Base-by-base conservation (phyloP, 2,329 filamentous ascomycete species). In the Ophiosphaerella herpotricha region DNA sequence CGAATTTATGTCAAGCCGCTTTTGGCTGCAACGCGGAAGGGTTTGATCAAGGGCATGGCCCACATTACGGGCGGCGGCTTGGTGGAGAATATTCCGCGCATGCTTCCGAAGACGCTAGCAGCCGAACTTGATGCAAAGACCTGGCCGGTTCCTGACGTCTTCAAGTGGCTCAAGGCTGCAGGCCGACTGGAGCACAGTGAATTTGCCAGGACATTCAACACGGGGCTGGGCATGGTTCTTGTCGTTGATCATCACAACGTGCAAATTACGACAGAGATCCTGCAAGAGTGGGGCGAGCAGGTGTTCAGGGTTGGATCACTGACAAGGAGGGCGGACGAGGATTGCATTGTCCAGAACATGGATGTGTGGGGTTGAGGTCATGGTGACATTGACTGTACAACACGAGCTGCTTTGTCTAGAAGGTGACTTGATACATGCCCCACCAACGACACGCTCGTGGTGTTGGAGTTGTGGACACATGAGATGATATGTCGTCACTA, bases 51-150 rank as follows among this genome's bases (percentile, higher is more conserved):
- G 78, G 94, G 94, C 45, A 88, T 97, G 73, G 89, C 94, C 9
- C 94, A 99, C 76, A 97, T 99, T 77, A 99, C 94, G 0, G 94
- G 94, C 43, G 94, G 94, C 54, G 94, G 94, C 9, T 82, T 99
- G 16, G 80, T 88, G 14, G 94, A 99, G 76, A 99, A 99, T 73
- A 88, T 99, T 23, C 94, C 94, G 26, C 87, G 94, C 58, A 96
- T 96, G 89, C 81, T 99, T 14, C 94, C 94, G 1, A 74, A 82
- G 31, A 79, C 86, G 39, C 83, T 99, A 5, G 83, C 88, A 1
- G 93, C 91, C 2, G 85, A 91, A 69, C 85, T 99, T 47, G 88
- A 96, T 64, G 88, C 89, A 39, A 77, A 80, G 36, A 76, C 83
- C 1, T 99, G 92, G 91, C 73, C 84, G 23, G 80, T 91, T 37